These are phyloP conservation scores for Myrica gale DNA, from an alignment of 306 rosid species.

Conservation along the genomic window DNA sequence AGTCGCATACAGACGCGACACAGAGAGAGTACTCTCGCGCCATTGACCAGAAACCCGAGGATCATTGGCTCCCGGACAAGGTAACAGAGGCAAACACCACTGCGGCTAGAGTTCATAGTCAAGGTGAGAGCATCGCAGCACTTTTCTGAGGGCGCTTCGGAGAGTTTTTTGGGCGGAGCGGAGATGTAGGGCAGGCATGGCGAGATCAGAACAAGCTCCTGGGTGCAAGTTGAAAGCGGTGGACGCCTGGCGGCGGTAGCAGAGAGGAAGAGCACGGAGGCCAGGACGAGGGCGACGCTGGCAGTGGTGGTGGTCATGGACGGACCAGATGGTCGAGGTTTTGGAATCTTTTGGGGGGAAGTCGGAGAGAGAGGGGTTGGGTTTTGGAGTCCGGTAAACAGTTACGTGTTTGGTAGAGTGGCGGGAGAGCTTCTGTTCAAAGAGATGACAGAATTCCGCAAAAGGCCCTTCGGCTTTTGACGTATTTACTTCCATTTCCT, in stretches of 20 bases:
- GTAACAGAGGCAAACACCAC: slow-evolving; percentile 56
- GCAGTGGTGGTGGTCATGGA: slow-evolving; percentile 16
- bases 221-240: slow-evolving; percentile 31
- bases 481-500: background rate
- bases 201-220: slow-evolving; percentile 52
- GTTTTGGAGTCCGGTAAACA: background rate
- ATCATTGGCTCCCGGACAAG: slow-evolving; percentile 49
- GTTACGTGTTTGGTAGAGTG: background rate
- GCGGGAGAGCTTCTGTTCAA: slow-evolving; percentile 11
- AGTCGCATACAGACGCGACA: slow-evolving; percentile 39
- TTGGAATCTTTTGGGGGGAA: background rate
- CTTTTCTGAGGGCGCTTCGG: slow-evolving; percentile 35
- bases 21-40: slow-evolving; percentile 53
- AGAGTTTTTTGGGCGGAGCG: slow-evolving; percentile 63
- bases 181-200: slow-evolving; percentile 62
- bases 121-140: slow-evolving; percentile 56
- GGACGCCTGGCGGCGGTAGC: background rate
- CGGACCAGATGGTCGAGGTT: background rate
- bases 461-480: slow-evolving; percentile 10
- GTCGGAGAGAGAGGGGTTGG: slow-evolving; percentile 3
- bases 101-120: slow-evolving; percentile 23
- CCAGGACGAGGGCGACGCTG: slow-evolving; percentile 4
- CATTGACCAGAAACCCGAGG: slow-evolving; percentile 66
- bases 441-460: background rate
- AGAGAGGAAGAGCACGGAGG: slow-evolving; percentile 8